Evolutionary conservation across 768 basidiomycete genomes (phyloP).

Genomic region (Boletales sp.): DNA sequence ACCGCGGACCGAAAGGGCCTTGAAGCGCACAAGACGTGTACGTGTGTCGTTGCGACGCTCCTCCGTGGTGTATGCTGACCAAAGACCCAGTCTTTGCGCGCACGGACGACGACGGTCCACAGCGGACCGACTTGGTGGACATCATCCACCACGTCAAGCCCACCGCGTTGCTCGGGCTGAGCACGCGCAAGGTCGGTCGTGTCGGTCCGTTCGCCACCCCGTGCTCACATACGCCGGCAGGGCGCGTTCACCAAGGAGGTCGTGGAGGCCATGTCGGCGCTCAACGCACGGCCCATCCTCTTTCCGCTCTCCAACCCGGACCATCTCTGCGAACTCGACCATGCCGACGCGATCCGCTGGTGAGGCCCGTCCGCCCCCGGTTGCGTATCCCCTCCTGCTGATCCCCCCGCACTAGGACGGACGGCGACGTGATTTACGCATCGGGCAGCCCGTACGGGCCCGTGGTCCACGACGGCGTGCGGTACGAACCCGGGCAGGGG

Average conservation of each 20-base stretch:
- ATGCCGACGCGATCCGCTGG: conserved; percentile 57
- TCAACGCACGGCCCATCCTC: conserved; percentile 72
- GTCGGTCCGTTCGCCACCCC: neutral
- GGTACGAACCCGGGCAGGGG: conserved; percentile 66
- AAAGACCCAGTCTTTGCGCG: conserved; percentile 59
- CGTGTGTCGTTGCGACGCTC: conserved; percentile 4
- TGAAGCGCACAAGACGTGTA: conserved; percentile 73
- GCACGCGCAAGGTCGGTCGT: conserved; percentile 43
- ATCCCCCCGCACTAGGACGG: conserved; percentile 42
- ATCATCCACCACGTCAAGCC: conserved; percentile 72
- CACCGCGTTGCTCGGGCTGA: conserved; percentile 73
- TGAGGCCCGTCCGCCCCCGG: conserved; percentile 18
- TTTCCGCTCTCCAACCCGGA: conserved; percentile 80
- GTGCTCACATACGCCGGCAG: conserved; percentile 12
- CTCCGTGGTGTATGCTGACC: too few relatives aligned
- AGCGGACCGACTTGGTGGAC: conserved; percentile 56
- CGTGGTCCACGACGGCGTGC: conserved; percentile 44
- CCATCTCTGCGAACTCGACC: conserved; percentile 57
- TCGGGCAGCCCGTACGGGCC: conserved; percentile 68
- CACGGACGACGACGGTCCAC: conserved; percentile 61
- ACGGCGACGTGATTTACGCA: conserved; percentile 67
- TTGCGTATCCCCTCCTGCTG: neutral
- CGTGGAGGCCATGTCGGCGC: conserved; percentile 57
- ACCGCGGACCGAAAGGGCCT: conserved; percentile 64
- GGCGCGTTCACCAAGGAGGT: conserved; percentile 63